phyloP scores from a whole-genome alignment of 192 early-diverging fungal genomes.

The Coemansia sp. region DNA sequence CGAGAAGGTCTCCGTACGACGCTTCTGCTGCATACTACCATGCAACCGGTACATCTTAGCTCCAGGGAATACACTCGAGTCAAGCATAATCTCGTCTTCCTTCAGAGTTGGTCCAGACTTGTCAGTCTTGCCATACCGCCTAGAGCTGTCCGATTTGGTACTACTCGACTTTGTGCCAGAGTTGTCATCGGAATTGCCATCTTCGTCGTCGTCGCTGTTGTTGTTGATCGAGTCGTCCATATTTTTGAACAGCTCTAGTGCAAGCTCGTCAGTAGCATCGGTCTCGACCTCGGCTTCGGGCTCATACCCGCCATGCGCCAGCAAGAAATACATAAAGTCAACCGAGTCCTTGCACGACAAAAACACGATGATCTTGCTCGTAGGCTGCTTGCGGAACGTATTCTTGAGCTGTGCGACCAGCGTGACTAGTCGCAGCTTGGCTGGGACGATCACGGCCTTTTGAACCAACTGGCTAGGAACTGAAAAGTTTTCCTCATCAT shows the following conservation, averaged over 20 bases:
- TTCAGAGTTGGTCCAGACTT: conserved; percentile 31
- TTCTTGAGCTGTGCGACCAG: conserved; percentile 75
- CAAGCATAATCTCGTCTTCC: conserved; percentile 47
- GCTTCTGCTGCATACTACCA: conserved; percentile 82
- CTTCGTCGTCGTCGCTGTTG: conserved; percentile 19
- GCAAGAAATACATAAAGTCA: conserved; percentile 90
- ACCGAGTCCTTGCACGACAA: conserved; percentile 91
- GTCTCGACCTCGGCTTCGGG: conserved; percentile 47
- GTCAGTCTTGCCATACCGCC: conserved; percentile 5
- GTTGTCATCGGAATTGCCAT: conserved; percentile 24
- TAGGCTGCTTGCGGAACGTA: conserved; percentile 41
- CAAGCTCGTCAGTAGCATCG: conserved; percentile 48
- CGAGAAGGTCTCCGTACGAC: conserved; percentile 75
- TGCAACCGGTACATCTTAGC: conserved; percentile 83
- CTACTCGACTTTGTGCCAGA: conserved; percentile 13
- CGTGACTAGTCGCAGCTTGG: conserved; percentile 91
- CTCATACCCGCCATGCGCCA: conserved; percentile 62
- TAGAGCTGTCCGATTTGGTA: not conserved
- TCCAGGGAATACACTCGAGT: conserved; percentile 66
- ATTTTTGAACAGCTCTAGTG: conserved; percentile 55
- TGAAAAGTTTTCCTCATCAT: conserved; percentile 53
- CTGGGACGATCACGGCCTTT: conserved; percentile 80
- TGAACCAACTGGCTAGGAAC: conserved; percentile 91
- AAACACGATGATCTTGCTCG: conserved; percentile 82
- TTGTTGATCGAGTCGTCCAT: conserved; percentile 21